Evolutionary conservation across 345 rosid species (phyloP), one percentile per base, ranked within the genome.

Genomic region (Pugionium dolabratum): DNA sequence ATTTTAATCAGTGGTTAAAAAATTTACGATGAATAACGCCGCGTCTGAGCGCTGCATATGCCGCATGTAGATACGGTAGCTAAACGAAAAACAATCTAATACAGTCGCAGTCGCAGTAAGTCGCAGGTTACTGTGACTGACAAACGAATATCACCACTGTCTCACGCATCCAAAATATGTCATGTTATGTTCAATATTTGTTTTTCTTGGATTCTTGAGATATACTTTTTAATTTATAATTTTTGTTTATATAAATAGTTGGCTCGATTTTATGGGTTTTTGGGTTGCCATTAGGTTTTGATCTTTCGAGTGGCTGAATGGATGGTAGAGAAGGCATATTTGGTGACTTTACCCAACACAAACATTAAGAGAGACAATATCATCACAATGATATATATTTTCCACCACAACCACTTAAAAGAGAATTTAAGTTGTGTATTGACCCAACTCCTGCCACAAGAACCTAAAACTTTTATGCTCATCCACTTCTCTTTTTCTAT

Each of bases 401-500:
- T n/a, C n/a, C n/a, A n/a, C n/a, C n/a, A n/a, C n/a, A n/a, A 57
- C 47, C 66, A 73, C 76, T 58, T 72, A 47, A 62, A 18, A 59
- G 58, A 65, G 31, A 58, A 65, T 58, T 57, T 64, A 43, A 62
- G 82, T 76, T 84, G 75, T 65, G 58, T 72, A 72, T 84, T 82
- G 87, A 85, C 91, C 84, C 64, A 34, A 67, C 59, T 67, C 67
- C 44, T 67, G 56, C 84, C 86, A 76, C 77, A 71, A 73, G 49
- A 49, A 69, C 79, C 77, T 73, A n/a, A n/a, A 64, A 32, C 53
- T 29, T 41, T 49, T 43, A 69, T 72, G 51, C 72, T 64, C 76
- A 71, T 64, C 77, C 81, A 77, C 85, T 70, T 75, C 76, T 79
- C 68, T 30, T 50, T 72, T 34, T 71, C 57, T 37, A 71, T 75